phyloP scores from a whole-genome alignment of 1,284 basidiomycete species.

The Retiboletus flavoniger region DNA sequence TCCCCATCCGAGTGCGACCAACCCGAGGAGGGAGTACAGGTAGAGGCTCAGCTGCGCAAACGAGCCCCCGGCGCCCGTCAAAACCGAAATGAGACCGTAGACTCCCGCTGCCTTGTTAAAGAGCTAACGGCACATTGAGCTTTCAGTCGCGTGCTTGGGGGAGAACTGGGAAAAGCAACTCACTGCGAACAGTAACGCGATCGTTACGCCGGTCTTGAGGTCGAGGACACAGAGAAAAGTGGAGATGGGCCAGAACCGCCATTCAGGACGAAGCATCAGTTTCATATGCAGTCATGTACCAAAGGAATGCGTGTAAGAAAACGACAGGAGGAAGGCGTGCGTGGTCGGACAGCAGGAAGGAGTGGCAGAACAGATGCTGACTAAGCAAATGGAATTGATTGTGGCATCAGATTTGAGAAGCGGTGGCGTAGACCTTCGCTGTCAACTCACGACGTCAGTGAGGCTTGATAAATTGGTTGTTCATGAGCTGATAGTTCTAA shows the following conservation, averaged over 20 bases:
- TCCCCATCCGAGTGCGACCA: constrained; percentile 86
- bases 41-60: constrained; percentile 91
- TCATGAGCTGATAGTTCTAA: too few relatives aligned
- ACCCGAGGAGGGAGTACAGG: constrained; percentile 85
- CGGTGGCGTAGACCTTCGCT: too few relatives aligned
- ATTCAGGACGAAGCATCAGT: constrained; percentile 75
- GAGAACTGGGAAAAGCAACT: constrained; percentile 31
- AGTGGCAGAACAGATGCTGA: constrained; percentile 11
- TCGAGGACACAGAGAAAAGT: constrained; percentile 84
- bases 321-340: background rate
- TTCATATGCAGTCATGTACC: constrained; percentile 55
- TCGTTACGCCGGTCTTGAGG: constrained; percentile 85
- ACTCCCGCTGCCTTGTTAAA: constrained; percentile 98
- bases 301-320: constrained; percentile 10
- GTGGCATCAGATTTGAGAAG: too few relatives aligned
- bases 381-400: constrained; percentile 13
- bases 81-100: constrained; percentile 90
- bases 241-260: constrained; percentile 74
- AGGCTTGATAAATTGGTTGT: background rate
- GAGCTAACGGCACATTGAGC: constrained; percentile 48
- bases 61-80: constrained; percentile 83
- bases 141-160: background rate
- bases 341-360: background rate
- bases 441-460: too few relatives aligned
- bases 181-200: constrained; percentile 85